Evolutionary conservation across 257 asterid genomes (phyloP).

Genomic region (Solanum sejunctum): DNA sequence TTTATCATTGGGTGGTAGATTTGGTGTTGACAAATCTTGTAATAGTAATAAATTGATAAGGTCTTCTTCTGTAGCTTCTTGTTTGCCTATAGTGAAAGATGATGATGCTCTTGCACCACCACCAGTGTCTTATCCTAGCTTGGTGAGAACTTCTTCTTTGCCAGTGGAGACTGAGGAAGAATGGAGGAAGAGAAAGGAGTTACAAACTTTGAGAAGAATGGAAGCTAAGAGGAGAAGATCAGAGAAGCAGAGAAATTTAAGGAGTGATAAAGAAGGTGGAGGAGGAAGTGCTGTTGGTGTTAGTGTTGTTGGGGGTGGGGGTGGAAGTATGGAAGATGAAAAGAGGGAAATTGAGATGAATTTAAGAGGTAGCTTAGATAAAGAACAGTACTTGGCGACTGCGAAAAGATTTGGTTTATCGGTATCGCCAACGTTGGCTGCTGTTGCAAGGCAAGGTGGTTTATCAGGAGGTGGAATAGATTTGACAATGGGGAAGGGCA

Average conservation of each 20-base stretch:
- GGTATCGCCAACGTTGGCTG: slow-evolving; percentile 14
- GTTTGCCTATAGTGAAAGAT: slow-evolving; percentile 52
- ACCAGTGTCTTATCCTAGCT: slow-evolving; percentile 22
- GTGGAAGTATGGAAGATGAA: slow-evolving; percentile 36
- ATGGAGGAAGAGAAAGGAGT: slow-evolving; percentile 89
- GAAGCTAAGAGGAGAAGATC: slow-evolving; percentile 90
- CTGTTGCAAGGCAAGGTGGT: slow-evolving; percentile 11
- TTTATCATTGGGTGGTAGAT: slow-evolving; percentile 84
- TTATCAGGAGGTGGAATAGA: slow-evolving; percentile 29
- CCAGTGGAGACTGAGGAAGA: slow-evolving; percentile 89
- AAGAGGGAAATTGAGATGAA: slow-evolving; percentile 51
- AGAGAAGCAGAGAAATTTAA: slow-evolving; percentile 60
- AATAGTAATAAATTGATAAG: slow-evolving; percentile 30
- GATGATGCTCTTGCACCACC: slow-evolving; percentile 34
- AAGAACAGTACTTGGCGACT: slow-evolving; percentile 33
- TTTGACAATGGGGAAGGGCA: slow-evolving; percentile 33
- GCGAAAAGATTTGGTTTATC: slow-evolving; percentile 30
- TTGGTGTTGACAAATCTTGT: slow-evolving; percentile 63
- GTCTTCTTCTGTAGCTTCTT: slow-evolving; percentile 71
- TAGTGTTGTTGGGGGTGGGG: not conserved
- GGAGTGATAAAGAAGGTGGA: slow-evolving; percentile 23
- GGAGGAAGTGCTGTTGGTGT: slow-evolving; percentile 5
- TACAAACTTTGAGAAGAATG: slow-evolving; percentile 82
- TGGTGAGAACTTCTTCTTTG: slow-evolving; percentile 67
- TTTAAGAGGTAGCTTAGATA: slow-evolving; percentile 46